A percentile compares a stretch with the other conserved stretches of the same genome.
Evolutionary conservation across 2,329 filamentous ascomycete species (phyloP).

Genomic region (Cryphonectria carpinicola): DNA sequence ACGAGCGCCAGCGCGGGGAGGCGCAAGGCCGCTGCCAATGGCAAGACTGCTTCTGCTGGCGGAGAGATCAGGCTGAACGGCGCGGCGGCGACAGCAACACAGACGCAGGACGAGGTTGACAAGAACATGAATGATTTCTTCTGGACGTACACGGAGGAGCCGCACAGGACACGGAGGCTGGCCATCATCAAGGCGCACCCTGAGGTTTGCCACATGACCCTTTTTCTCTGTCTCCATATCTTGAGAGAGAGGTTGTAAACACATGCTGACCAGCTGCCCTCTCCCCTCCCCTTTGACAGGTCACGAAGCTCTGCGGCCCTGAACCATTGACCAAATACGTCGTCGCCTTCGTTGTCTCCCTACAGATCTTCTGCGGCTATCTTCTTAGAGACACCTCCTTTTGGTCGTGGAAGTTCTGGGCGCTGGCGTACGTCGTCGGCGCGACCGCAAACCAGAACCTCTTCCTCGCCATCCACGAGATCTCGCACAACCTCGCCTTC

Average conservation of each 20-base stretch:
- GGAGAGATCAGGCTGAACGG: constrained; percentile 21
- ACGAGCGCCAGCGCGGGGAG: constrained; percentile 34
- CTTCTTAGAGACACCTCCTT: constrained; percentile 77
- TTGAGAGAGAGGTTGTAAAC: background rate
- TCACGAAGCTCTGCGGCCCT: constrained; percentile 94
- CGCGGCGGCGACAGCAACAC: constrained; percentile 34
- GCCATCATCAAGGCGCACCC: constrained; percentile 98
- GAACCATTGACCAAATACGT: constrained; percentile 96
- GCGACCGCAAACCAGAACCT: constrained; percentile 98
- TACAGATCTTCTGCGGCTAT: constrained; percentile 80
- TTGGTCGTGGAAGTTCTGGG: constrained; percentile 82
- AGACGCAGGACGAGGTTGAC: constrained; percentile 46
- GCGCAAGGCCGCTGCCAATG: constrained; percentile 32
- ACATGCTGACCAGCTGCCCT: constrained; percentile 8
- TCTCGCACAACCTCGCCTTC: constrained; percentile 97
- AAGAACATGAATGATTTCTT: constrained; percentile 70
- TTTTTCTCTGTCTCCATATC: background rate
- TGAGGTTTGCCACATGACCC: constrained; percentile 56
- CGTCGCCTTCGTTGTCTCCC: constrained; percentile 78
- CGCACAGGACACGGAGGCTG: constrained; percentile 85
- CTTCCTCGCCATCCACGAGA: constrained; percentile 98
- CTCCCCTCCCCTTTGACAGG: constrained; percentile 53
- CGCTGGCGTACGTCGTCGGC: constrained; percentile 86
- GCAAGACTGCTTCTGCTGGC: constrained; percentile 21
- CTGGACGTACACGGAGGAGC: constrained; percentile 99